phyloP scores from a whole-genome alignment of 352 stramenopile genomes.

The Pythium coloratum region DNA sequence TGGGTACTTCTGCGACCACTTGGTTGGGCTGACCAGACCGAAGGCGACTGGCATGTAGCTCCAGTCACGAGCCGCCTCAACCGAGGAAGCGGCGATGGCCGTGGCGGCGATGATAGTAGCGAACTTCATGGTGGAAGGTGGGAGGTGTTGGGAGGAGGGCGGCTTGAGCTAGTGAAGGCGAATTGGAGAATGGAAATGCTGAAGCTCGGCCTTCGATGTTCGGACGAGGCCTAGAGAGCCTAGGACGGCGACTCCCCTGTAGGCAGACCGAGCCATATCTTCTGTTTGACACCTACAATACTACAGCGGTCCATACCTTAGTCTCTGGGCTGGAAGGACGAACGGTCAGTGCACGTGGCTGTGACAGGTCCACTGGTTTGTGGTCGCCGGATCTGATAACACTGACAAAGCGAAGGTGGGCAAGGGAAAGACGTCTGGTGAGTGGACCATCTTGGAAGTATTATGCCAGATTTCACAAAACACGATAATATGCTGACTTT shows the following conservation, averaged over 20 bases:
- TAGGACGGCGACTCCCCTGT: no score
- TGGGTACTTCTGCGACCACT: conserved; percentile 24
- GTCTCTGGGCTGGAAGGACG: neutral
- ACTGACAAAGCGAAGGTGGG: neutral
- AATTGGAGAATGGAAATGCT: neutral
- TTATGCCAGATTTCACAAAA: neutral
- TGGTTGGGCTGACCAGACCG: neutral
- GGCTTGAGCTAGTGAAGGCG: neutral
- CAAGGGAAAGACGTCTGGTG: neutral
- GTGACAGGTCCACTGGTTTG: neutral
- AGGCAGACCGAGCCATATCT: no score
- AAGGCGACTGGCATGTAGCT: neutral
- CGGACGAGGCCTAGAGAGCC: neutral
- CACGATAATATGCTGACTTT: neutral
- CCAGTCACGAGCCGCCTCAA: neutral
- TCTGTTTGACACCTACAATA: no score
- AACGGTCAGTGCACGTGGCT: neutral
- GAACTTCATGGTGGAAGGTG: neutral
- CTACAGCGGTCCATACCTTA: no score
- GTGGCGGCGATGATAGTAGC: neutral
- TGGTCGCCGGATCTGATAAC: neutral
- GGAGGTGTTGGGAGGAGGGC: neutral
- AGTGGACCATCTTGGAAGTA: neutral
- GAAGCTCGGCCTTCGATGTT: neutral
- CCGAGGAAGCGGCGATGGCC: neutral